Base-by-base conservation (phyloP, 805 yeast genomes). In the Debaryomyces maramus region DNA sequence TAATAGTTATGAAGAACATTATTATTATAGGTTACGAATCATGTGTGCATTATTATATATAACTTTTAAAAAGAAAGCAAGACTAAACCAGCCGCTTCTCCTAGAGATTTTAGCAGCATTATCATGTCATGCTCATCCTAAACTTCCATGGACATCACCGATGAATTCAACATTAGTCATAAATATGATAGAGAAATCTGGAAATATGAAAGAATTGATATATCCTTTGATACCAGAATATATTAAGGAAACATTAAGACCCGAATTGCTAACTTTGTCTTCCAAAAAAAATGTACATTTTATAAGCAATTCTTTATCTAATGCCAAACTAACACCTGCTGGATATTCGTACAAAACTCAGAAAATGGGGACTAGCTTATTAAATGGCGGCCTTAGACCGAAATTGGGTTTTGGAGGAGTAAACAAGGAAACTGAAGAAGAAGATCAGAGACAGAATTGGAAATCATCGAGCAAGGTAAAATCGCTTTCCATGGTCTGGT, bases 121-220 rank as follows among this genome's bases (percentile, higher is more conserved):
- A 16, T 52, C 65, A 1, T 46, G 36, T 15, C 63, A 60, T 38
- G 19, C 43, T 21, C 62, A 64, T 33, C 65, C 67, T 1, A 19
- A 55, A 32, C 52, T 56, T 4, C 66, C 70, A 2, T 65, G 70
- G 70, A 38, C 55, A 3, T 39, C 44, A 2, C 8, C 16, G 3
- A 38, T 29, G 21, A 52, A 51, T 32, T 34, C 56, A 14, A n/a
- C 33, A 7, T 32, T 50, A 5, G 38, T 39, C 14, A 3, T 8
- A n/a, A 32, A 20, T n/a, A 30, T 32, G 7, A 29, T 36, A 9
- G 24, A 31, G 2, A 6, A 15, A 14, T 26, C 20, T 10, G n/a
- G 10, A 8, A 6, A 21, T 3, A 9, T 22, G 5, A 16, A 13
- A 21, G 17, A 14, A 3, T 9, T 18, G 9, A 19, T 33, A 14